Evolutionary conservation across 2,329 filamentous ascomycete species (phyloP), one percentile per base, ranked within the genome.

Genomic region (Phyllosticta capitalensis): DNA sequence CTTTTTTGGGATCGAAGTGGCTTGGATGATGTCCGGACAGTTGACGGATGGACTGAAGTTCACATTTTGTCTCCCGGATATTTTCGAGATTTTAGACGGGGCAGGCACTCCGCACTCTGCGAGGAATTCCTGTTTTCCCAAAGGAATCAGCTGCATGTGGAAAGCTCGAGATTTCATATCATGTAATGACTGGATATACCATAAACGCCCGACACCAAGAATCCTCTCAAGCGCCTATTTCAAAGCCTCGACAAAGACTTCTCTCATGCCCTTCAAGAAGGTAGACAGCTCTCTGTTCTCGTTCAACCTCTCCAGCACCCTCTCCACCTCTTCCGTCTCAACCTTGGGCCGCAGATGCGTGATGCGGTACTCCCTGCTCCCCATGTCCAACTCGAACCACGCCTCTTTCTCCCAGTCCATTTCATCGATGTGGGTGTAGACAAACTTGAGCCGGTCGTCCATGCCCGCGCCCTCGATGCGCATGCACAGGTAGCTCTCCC

Each of bases 301-400:
- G 68, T 95, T 95, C 61, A 96, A 80, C 68, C 81, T 80, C 64
- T 95, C 89, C 59, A 92, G 73, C 54, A 94, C 86, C 70, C 81
- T 81, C 58, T 94, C 89, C 51, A 94, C 83, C 66, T 86, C 86
- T 63, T 91, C 89, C 63, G 81, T 78, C 69, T 95, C 89, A 63
- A 96, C 76, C 75, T 90, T 92, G 12, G 94, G 94, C 69, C 88
- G 81, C 67, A 87, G 88, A 66, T 89, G 87, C 61, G 85, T 82
- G 45, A 97, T 87, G 64, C 89, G 88, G 73, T 96, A 97, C 67
- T 96, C 92, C 62, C 89, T 80, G 64, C 83, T 84, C 38, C 85
- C 84, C 52, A 89, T 95, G 65, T 88, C 86, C 60, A 99, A 78
- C 76, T 97, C 92, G 70, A 99, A 97, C 86, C 89, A 95, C 14